phyloP scores from a whole-genome alignment of 176 grass and related monocot genomes.

The Puya raimondii region DNA sequence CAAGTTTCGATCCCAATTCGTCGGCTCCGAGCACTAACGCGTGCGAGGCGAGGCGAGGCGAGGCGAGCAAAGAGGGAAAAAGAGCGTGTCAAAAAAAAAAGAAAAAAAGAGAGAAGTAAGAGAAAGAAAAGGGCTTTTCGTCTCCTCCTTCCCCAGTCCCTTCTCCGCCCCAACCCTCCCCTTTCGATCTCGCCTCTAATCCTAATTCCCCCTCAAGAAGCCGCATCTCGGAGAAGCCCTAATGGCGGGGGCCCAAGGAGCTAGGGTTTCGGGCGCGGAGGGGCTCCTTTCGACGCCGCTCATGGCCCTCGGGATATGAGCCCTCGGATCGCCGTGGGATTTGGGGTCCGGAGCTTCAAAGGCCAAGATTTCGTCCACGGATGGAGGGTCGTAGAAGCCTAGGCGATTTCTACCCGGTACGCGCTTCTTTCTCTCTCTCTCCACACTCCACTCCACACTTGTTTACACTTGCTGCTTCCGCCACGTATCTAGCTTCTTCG shows the following conservation, averaged over 20 bases:
- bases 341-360: constrained; percentile 68
- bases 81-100: background rate
- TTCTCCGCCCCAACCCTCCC: background rate
- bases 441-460: background rate
- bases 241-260: constrained; percentile 11
- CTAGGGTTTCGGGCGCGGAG: constrained; percentile 57
- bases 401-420: constrained; percentile 63
- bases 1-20: background rate
- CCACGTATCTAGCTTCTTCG: background rate
- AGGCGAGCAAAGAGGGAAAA: background rate
- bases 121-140: background rate
- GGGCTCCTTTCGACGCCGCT: background rate
- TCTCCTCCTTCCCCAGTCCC: background rate
- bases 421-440: background rate
- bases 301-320: constrained; percentile 49
- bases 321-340: constrained; percentile 60
- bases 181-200: background rate
- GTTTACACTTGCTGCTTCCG: too few species aligned
- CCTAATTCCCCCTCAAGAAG: background rate
- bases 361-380: constrained; percentile 58
- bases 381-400: constrained; percentile 97
- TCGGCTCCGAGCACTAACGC: background rate
- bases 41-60: background rate
- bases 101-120: background rate
- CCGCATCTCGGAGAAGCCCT: background rate